phyloP scores from a whole-genome alignment of 2,329 filamentous ascomycete species.

The Epicoccum sorghinum region DNA sequence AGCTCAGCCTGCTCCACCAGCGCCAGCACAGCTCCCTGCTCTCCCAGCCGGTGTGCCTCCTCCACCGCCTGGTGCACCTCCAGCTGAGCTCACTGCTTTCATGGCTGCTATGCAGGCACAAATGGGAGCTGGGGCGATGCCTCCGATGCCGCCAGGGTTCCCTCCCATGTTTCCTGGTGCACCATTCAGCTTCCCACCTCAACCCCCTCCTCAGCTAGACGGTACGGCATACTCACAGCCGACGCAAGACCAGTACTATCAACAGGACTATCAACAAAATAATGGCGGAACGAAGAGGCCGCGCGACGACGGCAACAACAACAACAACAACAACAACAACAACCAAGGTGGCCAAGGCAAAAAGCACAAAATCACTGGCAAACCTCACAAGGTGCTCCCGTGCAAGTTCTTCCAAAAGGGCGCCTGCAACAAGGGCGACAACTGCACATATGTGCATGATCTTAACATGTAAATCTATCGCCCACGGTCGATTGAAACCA shows the following conservation, averaged over 20 bases:
- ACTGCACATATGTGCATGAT: constrained; percentile 76
- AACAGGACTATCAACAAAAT: constrained; percentile 37
- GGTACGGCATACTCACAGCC: constrained; percentile 23
- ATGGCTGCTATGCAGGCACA: constrained; percentile 31
- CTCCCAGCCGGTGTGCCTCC: constrained; percentile 21
- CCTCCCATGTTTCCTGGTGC: constrained; percentile 23
- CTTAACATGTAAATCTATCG: constrained; percentile 17
- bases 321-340: constrained; percentile 25
- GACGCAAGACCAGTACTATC: constrained; percentile 25
- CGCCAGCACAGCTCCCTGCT: constrained; percentile 19
- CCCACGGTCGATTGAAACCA: background rate
- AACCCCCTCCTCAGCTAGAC: constrained; percentile 21
- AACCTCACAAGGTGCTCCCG: constrained; percentile 52
- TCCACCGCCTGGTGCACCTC: constrained; percentile 21
- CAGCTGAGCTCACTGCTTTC: constrained; percentile 33
- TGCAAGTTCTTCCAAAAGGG: constrained; percentile 75
- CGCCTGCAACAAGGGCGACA: constrained; percentile 73
- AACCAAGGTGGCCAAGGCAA: constrained; percentile 60
- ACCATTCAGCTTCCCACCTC: constrained; percentile 24
- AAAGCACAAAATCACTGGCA: constrained; percentile 33
- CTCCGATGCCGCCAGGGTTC: constrained; percentile 29
- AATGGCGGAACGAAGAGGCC: constrained; percentile 45
- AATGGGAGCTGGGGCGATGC: constrained; percentile 6
- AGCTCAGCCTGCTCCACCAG: constrained; percentile 17
- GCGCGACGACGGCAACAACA: constrained; percentile 38